Conservation (phyloP, 1,284 basidiomycete genomes). For the Rugosomyces carneus region DNA sequence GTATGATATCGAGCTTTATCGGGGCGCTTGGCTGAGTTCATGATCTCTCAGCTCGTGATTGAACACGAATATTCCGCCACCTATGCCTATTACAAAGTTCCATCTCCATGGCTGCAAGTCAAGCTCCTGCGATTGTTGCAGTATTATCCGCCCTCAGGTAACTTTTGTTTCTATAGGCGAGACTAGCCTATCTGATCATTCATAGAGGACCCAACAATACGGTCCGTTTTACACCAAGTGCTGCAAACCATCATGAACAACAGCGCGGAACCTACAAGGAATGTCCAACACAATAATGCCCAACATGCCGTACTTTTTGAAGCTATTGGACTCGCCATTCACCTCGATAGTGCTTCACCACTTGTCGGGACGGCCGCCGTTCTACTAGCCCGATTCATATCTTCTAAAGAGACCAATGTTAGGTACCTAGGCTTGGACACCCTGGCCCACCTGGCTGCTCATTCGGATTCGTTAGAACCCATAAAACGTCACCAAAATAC, state of each 20-base stretch:
- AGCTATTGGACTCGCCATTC: slow-evolving; percentile 95
- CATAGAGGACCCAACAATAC: slow-evolving; percentile 79
- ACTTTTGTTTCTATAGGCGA: slow-evolving; percentile 17
- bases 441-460: slow-evolving; percentile 96
- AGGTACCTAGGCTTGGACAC: slow-evolving; percentile 97
- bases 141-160: slow-evolving; percentile 92
- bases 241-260: slow-evolving; percentile 90
- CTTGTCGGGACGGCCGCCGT: slow-evolving; percentile 89
- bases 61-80: slow-evolving; percentile 85
- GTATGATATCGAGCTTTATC: slow-evolving; percentile 39
- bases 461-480: slow-evolving; percentile 83
- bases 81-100: slow-evolving; percentile 97
- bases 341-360: slow-evolving; percentile 88
- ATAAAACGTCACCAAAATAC: slow-evolving; percentile 96
- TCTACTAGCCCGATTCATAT: slow-evolving; percentile 91
- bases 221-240: slow-evolving; percentile 75
- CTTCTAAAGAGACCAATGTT: slow-evolving; percentile 97
- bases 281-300: slow-evolving; percentile 98
- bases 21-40: slow-evolving; percentile 12
- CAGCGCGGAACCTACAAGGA: slow-evolving; percentile 87
- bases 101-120: slow-evolving; percentile 97
- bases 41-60: slow-evolving; percentile 66
- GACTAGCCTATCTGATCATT: slow-evolving; percentile 6
- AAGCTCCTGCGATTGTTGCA: slow-evolving; percentile 92
- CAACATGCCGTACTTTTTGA: slow-evolving; percentile 98